Base-by-base conservation (phyloP, 345 rosid species). In the Lenwebbia sp. region DNA sequence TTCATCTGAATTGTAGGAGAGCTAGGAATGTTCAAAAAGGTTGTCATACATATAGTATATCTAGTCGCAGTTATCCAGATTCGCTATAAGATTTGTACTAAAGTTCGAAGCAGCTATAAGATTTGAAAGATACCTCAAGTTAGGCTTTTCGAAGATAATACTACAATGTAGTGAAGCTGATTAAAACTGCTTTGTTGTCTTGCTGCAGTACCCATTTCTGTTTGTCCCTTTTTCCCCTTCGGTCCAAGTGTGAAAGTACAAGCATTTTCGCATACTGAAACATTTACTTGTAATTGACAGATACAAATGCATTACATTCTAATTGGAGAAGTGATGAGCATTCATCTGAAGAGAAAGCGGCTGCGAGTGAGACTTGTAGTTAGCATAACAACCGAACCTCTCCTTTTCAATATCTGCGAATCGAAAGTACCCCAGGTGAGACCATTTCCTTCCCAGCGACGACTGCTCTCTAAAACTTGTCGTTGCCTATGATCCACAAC, bases 401-500 rank as follows among this genome's bases (percentile, higher is more conserved):
- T 33, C 44, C 25, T 65, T 65, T 70, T 33, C 6, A 17, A 70
- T 17, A 70, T 70, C 23, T 70, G 47, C 7, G 11, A 83, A 83
- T 15, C 13, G 44, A 52, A 83, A 28, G 40, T n/a, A 30, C 17
- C 25, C 41, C 12, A 33, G 28, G 21, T 30, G 44, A 83, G 25
- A 49, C 37, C 78, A 65, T 33, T 65, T 65, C 23, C 7, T 65
- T 57, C 30, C 65, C 58, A 10, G 12, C 11, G 4, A 23, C 9
- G n/a, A 10, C 44, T 33, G 78, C 44, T 70, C 78, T 9, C 44
- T 70, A 70, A 22, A 70, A 70, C 78, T 70, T 33, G 78, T 70
- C 25, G 13, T 90, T 91, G 25, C 97, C 96, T 37, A 96, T 92
- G 84, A 97, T 94, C 98, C 99, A 96, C 74, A 96, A 85, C 98